Conservation (phyloP, 31 red algal species). For the Porphyra umbilicalis region DNA sequence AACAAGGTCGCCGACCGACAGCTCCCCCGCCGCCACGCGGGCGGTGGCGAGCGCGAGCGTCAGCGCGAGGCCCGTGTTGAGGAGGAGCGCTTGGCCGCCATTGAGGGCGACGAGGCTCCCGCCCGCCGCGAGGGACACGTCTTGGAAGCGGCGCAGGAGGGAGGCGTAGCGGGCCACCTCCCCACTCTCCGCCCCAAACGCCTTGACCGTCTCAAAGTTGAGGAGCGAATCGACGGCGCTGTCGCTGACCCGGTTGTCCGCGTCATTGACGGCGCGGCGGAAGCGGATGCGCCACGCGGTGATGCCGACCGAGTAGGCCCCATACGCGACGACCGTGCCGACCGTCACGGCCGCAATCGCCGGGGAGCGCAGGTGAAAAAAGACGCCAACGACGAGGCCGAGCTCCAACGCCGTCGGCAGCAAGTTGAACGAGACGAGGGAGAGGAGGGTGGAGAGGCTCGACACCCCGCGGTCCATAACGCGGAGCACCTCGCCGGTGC, state of each 20-base stretch:
- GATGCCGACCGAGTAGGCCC: conserved; percentile 27
- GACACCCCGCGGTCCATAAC: conserved; percentile 15
- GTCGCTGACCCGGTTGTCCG: conserved; percentile 50
- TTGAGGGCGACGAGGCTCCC: conserved; percentile 43
- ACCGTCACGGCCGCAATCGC: conserved; percentile 49
- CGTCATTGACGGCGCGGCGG: conserved; percentile 42
- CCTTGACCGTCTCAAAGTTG: conserved; percentile 76
- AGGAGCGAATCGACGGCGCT: conserved; percentile 42
- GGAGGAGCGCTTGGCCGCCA: conserved; percentile 50
- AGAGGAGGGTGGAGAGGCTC: conserved; percentile 49
- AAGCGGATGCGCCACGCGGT: conserved; percentile 40
- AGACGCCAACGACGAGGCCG: conserved; percentile 43
- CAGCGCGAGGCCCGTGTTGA: conserved; percentile 29
- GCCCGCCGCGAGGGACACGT: conserved; percentile 20
- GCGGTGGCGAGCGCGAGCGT: conserved; percentile 49
- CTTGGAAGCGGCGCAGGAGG: conserved; percentile 18
- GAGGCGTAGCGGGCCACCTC: conserved; percentile 44
- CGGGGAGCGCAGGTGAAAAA: conserved; percentile 51
- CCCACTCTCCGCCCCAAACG: conserved; percentile 50
- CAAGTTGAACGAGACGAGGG: conserved; percentile 60
- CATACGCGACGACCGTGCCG: conserved; percentile 47
- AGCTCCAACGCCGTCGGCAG: conserved; percentile 63
- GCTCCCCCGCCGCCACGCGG: conserved; percentile 11
- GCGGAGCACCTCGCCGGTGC: conserved; percentile 32
- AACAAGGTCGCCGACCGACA: conserved; percentile 67